Evolutionary conservation across 2,329 filamentous ascomycete species (phyloP).

Genomic region (Epichloe sibirici): DNA sequence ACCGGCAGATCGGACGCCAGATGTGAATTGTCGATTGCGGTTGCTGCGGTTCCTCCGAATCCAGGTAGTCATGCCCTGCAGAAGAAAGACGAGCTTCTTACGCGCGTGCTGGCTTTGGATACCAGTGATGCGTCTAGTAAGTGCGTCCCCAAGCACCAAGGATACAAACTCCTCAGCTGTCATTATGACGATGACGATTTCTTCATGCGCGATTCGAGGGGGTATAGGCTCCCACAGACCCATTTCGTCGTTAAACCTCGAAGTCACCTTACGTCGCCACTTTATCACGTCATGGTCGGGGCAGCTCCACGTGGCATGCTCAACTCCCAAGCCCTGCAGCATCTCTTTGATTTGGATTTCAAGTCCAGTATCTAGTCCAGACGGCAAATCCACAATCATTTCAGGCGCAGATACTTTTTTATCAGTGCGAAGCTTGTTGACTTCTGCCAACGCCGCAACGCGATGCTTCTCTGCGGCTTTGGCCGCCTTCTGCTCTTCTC

Average conservation of each 20-base stretch:
- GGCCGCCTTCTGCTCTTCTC: slow-evolving; percentile 46
- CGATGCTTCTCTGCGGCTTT: slow-evolving; percentile 51
- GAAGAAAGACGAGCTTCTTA: slow-evolving; percentile 52
- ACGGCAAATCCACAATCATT: slow-evolving; percentile 64
- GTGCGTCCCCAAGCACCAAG: slow-evolving; percentile 36
- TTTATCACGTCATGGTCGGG: slow-evolving; percentile 42
- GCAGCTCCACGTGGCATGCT: slow-evolving; percentile 32
- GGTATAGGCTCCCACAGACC: slow-evolving; percentile 54
- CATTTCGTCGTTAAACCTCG: slow-evolving; percentile 46
- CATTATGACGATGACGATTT: slow-evolving; percentile 50
- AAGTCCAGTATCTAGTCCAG: slow-evolving; percentile 36
- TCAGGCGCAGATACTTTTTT: slow-evolving; percentile 62
- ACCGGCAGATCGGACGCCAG: slow-evolving; percentile 42
- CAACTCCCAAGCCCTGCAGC: slow-evolving; percentile 37
- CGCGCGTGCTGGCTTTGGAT: slow-evolving; percentile 41
- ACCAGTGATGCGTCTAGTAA: slow-evolving; percentile 46
- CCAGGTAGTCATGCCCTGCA: slow-evolving; percentile 57
- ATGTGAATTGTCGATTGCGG: slow-evolving; percentile 55
- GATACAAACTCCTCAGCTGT: slow-evolving; percentile 54
- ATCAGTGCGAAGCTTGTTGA: slow-evolving; percentile 60
- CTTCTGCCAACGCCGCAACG: slow-evolving; percentile 55
- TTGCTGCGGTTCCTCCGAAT: slow-evolving; percentile 56
- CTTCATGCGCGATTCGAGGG: slow-evolving; percentile 39
- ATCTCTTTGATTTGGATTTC: slow-evolving; percentile 35
- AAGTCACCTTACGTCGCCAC: slow-evolving; percentile 58